These are phyloP conservation scores for Aspergillus glaucus DNA, from an alignment of 2,329 filamentous ascomycete genomes.

Conservation along the genomic window DNA sequence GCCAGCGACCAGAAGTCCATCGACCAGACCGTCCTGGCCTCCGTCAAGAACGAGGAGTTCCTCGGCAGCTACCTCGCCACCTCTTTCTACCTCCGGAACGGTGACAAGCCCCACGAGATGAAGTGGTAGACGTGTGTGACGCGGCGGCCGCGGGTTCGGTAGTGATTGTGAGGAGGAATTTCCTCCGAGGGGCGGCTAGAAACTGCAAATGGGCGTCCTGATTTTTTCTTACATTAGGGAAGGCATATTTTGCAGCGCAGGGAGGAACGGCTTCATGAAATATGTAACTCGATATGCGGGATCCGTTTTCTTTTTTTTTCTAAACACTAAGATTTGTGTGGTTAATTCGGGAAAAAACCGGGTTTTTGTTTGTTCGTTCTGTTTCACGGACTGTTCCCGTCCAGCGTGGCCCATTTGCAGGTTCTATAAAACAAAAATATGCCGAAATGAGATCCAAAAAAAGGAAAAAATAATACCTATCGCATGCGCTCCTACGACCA, in stretches of 20 bases:
- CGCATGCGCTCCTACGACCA: slow-evolving; percentile 17
- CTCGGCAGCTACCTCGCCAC: slow-evolving; percentile 89
- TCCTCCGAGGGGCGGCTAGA: slow-evolving; percentile 31
- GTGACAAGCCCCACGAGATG: slow-evolving; percentile 99
- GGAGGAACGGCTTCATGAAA: slow-evolving; percentile 33
- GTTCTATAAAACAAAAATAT: slow-evolving; percentile 18
- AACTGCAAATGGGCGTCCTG: slow-evolving; percentile 26
- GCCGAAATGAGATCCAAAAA: slow-evolving; percentile 21
- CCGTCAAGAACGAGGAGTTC: slow-evolving; percentile 97
- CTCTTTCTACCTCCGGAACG: slow-evolving; percentile 98
- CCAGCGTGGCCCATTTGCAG: slow-evolving; percentile 29
- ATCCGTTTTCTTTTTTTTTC: slow-evolving; percentile 26
- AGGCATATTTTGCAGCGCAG: slow-evolving; percentile 18
- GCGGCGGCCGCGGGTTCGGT: slow-evolving; percentile 36
- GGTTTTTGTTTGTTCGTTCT: slow-evolving; percentile 20
- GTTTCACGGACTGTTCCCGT: slow-evolving; percentile 18
- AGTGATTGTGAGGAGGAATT: slow-evolving; percentile 31
- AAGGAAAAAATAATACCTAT: slow-evolving; percentile 31
- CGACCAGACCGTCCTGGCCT: slow-evolving; percentile 90
- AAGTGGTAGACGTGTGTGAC: slow-evolving; percentile 68
- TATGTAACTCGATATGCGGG: slow-evolving; percentile 35
- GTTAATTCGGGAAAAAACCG: slow-evolving; percentile 26
- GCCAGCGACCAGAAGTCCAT: slow-evolving; percentile 97
- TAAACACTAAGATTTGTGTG: slow-evolving; percentile 19
- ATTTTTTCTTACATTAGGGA: slow-evolving; percentile 6